Evolutionary conservation across 2,329 filamentous ascomycete genomes (phyloP), one percentile per base, ranked within the genome.

Genomic region (Aspergillus sp.): DNA sequence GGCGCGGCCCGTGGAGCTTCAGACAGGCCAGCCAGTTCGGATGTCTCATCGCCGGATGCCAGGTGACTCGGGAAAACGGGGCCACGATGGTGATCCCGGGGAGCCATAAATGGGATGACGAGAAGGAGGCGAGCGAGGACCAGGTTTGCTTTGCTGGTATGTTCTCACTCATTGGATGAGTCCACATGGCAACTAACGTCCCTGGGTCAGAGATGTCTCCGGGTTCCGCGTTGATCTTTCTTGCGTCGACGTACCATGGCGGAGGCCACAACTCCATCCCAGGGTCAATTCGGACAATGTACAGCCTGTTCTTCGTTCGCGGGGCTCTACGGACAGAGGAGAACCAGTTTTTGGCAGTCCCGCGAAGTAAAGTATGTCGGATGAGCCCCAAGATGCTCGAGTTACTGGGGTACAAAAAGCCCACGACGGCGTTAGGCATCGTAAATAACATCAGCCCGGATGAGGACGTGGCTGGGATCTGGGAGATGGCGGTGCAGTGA

Each of bases 191-290:
- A 24, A 24, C 36, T 42, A 6, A 42, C 36, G 14, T 7, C 12
- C 12, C 14, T n/a, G 18, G 26, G 2, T 20, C 11, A 75, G 74
- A 77, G 58, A 77, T 77, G 73, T 61, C 69, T 18, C 65, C 72
- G 10, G 74, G 74, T 2, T 71, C 70, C 1, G 74, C 74, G 2
- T 59, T 77, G n/a, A 69, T 77, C 20, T 75, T 77, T 56, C 68
- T 75, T 1, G 71, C 67, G 2, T 66, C 70, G 4, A 65, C 62
- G 18, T 75, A 69, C 26, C 73, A 76, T 49, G 74, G 73, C 4
- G 73, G 69, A 16, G 73, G 69, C 2, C 68, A 72, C 31, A 75
- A 74, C 57, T 62, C 63, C 0, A 56, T 68, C 12, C 65, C 65
- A 0, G 64, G 59, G n/a, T 59, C 57, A 16, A 52, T 68, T 7